Evolutionary conservation across 2,329 filamentous ascomycete species (phyloP), one percentile per base, ranked within the genome.

Genomic region (Sporothrix inflata): DNA sequence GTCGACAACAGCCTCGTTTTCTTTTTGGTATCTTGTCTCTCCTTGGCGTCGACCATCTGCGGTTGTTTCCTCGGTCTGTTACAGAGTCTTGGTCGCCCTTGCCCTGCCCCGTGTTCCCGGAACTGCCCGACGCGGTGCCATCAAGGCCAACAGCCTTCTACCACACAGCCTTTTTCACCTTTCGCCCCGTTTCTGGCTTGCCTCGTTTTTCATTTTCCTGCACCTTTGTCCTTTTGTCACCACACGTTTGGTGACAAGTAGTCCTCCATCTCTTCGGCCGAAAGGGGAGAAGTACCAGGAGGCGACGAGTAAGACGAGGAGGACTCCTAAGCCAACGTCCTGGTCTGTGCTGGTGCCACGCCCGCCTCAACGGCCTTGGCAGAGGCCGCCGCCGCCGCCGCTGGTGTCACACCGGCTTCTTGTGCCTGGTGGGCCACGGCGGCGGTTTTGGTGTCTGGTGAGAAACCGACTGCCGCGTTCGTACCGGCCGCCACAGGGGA

Each of bases 351-450:
- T 45, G 60, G 60, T 42, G 65, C 61, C 57, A 42, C 34, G 21
- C 60, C 67, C 16, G 71, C 67, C 47, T 70, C 60, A 3, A n/a
- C 34, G 7, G 74, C 38, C 16, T 78, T 78, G 47, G 80, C 78
- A 73, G 79, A 80, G 51, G 76, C 76, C 19, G 79, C 78, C 0
- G 77, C 78, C 7, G 55, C 16, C 16, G 69, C 69, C 9, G 51
- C 38, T 24, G 57, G 4, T 1, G 53, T 83, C 53, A 87, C 81
- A 6, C 86, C 85, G 5, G 83, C 82, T 74, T 87, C 85, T 75
- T 87, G 85, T 16, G 76, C 81, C 75, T 81, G 80, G 74, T 84
- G 82, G 7, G 60, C 3, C 6, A 53, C 51, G 11, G n/a, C 27
- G 6, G 51, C 21, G 2, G 51, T 6, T n/a, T 40, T 71, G 47